Evolutionary conservation across 2,329 filamentous ascomycete genomes (phyloP).

Genomic region (Paecilomyces dactylethromorphus): DNA sequence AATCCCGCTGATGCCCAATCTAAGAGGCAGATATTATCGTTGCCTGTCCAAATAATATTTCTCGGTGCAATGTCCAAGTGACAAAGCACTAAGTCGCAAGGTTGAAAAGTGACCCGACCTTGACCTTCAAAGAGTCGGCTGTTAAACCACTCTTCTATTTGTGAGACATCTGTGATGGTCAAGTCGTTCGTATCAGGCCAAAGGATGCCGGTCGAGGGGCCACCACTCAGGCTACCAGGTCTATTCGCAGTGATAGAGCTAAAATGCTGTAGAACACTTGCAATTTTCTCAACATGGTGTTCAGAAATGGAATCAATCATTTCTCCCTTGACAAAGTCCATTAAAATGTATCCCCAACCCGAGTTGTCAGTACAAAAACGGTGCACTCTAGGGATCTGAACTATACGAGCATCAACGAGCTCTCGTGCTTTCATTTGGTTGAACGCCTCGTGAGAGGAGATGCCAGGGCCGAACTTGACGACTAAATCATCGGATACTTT

Average conservation of each 20-base stretch:
- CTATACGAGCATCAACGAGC: not conserved
- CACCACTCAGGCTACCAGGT: conserved; percentile 7
- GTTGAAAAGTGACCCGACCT: not conserved
- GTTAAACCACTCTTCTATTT: conserved; percentile 15
- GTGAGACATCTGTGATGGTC: conserved; percentile 7
- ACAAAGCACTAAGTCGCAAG: not conserved
- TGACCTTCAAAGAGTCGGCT: conserved; percentile 6
- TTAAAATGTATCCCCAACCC: conserved; percentile 14
- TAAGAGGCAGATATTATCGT: not conserved
- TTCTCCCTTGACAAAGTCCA: conserved; percentile 14
- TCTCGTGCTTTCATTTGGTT: not conserved
- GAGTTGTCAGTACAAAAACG: conserved; percentile 9
- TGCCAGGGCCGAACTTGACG: not conserved
- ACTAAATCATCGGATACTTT: not conserved
- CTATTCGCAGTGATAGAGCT: conserved; percentile 3
- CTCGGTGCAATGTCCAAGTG: not conserved
- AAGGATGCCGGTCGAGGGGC: conserved; percentile 9
- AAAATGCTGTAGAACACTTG: conserved; percentile 10
- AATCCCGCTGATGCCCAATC: not conserved
- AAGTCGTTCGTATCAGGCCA: conserved; percentile 13
- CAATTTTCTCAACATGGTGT: conserved; percentile 6
- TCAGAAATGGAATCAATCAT: conserved; percentile 11
- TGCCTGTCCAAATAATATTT: not conserved
- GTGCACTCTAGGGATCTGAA: conserved; percentile 3
- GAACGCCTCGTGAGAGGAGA: not conserved